Conservation (phyloP, 2,329 filamentous ascomycete species). For the Arthrobotrys sphaeroides region DNA sequence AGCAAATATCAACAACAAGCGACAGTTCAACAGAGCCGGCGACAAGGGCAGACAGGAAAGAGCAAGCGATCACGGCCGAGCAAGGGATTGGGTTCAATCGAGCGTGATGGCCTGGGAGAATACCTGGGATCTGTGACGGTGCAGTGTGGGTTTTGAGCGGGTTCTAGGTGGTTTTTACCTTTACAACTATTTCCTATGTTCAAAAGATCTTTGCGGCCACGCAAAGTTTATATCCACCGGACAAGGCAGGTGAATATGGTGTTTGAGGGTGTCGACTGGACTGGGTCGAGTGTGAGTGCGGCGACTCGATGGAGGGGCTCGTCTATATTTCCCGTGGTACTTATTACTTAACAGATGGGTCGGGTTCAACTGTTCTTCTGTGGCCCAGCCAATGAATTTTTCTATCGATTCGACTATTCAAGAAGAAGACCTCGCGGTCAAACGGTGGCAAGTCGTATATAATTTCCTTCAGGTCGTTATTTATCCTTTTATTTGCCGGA, state of each 20-base stretch:
- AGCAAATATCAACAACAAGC: background rate
- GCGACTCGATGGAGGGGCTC: slow-evolving; percentile 16
- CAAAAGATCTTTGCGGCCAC: background rate
- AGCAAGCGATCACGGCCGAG: no score
- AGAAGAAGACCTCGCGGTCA: background rate
- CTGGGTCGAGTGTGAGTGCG: background rate
- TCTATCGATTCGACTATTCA: no score
- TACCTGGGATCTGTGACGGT: no score
- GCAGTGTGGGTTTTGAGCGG: background rate
- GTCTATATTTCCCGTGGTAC: background rate
- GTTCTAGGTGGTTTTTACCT: background rate
- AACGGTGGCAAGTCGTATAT: background rate
- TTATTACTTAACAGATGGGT: no score
- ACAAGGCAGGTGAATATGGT: background rate
- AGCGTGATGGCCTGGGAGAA: no score
- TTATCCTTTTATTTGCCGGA: background rate
- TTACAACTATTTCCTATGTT: background rate
- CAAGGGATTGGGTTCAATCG: no score
- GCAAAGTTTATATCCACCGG: no score
- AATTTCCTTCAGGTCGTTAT: no score
- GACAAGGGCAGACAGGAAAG: no score
- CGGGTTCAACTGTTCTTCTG: background rate
- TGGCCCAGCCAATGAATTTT: background rate
- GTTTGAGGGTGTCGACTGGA: no score
- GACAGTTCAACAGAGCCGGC: background rate